Base-by-base conservation (phyloP, 148 eudicot genomes). In the Amaranthus cruentus region DNA sequence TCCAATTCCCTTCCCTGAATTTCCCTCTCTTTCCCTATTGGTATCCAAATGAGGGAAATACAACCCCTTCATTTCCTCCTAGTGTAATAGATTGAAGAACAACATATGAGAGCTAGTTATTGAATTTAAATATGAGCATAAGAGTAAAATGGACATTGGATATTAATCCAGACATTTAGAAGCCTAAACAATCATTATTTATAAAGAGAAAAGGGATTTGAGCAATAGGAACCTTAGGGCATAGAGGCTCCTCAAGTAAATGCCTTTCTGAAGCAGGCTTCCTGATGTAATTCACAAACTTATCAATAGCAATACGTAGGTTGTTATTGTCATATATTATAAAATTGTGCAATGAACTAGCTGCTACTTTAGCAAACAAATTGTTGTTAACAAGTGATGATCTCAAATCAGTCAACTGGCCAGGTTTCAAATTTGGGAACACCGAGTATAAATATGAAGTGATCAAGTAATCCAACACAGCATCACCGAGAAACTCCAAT, bases 401-500 rank as follows among this genome's bases (percentile, higher is more conserved):
- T 87, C 99, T 88, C 83, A 96, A 81, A 89, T 90, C 99, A 15
- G 99, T 91, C 78, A 96, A 80, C 59, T 92, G 97, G 68, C 99
- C 99, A 62, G 99, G 99, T 74, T 85, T 90, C 77, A 96, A 76
- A 14, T 86, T 82, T 54, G 99, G 96, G 75, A 87, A 95, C 47
- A 74, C 87, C 0, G 99, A 90, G 79, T 87, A 96, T 59, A 96
- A 75, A 83, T 90, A 92, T 43, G 94, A 90, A 3, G 97, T 92
- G 85, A 92, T 90, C 75, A 96, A 77, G 77, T 96, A 96, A 84
- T 96, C 99, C 79, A 96, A 67, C 47, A 92, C 90, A 54, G 99
- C 97, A 85, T 96, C 99, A 81, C 99, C 99, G 48, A 96, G 94
- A 81, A 87, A 96, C 79, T 96, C 97, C 80, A 96, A 83, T 76